Percentiles rank a stretch among this genome's conserved stretches.
Evolutionary conservation across 75 land plant genomes (phyloP).

Genomic region (Pseudotsuga menziesii): DNA sequence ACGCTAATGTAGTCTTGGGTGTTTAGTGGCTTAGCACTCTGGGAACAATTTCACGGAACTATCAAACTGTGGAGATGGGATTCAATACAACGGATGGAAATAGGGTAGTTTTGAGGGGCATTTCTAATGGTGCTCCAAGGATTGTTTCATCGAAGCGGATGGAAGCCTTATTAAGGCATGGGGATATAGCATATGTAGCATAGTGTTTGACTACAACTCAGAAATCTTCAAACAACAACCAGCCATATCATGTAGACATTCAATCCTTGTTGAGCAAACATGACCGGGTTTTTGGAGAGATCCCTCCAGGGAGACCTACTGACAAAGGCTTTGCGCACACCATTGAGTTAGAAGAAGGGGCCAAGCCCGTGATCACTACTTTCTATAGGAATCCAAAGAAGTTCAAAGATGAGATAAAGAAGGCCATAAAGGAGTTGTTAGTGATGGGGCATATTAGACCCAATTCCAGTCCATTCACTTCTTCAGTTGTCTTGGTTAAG

Average conservation of each 20-base stretch:
- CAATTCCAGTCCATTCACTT: slow-evolving; percentile 4
- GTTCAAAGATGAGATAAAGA: not conserved
- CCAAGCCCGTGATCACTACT: not conserved
- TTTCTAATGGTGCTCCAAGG: not conserved
- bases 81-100: not conserved
- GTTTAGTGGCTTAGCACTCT: not conserved
- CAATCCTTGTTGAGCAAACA: not conserved
- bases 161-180: not conserved
- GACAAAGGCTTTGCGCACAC: not conserved
- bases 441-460: not conserved
- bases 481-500: slow-evolving; percentile 10
- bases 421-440: not conserved
- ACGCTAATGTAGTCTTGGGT: not conserved
- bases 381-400: not conserved
- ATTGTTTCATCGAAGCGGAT: not conserved
- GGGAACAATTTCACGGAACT: not conserved
- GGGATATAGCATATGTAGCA: not conserved
- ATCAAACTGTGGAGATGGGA: not conserved
- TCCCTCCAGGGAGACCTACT: not conserved
- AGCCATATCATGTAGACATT: not conserved
- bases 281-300: not conserved
- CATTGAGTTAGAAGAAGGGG: not conserved
- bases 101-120: not conserved
- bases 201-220: not conserved
- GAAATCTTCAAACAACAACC: not conserved